Percentiles rank a stretch among this genome's conserved stretches.
Conservation (phyloP, 148 eudicot genomes). For the Euryodendron excelsum region DNA sequence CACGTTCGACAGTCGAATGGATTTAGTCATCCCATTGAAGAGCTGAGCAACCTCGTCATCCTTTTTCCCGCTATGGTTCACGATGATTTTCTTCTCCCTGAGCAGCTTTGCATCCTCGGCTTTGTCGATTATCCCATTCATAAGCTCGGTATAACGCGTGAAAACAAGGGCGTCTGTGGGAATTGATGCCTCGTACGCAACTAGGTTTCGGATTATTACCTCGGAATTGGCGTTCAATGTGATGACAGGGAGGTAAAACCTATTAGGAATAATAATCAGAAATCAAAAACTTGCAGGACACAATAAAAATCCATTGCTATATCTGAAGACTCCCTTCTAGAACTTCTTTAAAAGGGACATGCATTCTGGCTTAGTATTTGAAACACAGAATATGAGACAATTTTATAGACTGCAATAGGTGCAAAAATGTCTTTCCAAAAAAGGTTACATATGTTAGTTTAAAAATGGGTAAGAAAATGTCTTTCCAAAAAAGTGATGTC, state of each 20-base stretch:
- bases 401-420: no score
- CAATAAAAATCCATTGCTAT: no score
- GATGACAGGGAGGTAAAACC: constrained; percentile 14
- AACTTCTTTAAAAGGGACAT: no score
- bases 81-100: constrained; percentile 21
- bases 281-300: no score
- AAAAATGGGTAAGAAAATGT: no score
- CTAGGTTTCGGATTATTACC: constrained; percentile 18
- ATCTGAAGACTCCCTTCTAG: no score
- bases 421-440: no score
- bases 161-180: constrained; percentile 17
- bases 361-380: no score
- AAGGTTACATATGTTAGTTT: no score
- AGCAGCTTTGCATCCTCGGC: constrained; percentile 28
- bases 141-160: constrained; percentile 37
- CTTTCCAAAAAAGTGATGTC: no score
- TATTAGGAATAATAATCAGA: no score
- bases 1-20: constrained; percentile 18
- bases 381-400: no score
- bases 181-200: constrained; percentile 20
- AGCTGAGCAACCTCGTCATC: constrained; percentile 24
- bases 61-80: neutral
- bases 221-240: constrained; percentile 11
- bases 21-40: constrained; percentile 39
- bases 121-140: constrained; percentile 40